These are phyloP conservation scores for Monilinia polystroma DNA, from an alignment of 2,329 filamentous ascomycete species.

Conservation along the genomic window DNA sequence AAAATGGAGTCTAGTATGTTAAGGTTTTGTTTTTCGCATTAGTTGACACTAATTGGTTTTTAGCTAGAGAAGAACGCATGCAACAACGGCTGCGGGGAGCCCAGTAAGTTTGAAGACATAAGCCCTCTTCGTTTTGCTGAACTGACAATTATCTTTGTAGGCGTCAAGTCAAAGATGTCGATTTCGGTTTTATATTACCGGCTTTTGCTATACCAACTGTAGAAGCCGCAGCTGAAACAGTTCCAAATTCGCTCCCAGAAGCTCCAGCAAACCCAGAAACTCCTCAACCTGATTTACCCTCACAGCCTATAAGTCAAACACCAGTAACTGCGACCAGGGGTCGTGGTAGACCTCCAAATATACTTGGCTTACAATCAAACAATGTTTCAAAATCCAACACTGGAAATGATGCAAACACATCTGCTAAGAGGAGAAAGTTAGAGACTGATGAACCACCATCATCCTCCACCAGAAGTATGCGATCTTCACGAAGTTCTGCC, in stretches of 20 bases:
- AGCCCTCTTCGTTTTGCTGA: conserved; percentile 18
- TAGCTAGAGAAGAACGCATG: conserved; percentile 60
- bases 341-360: conserved; percentile 11
- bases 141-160: conserved; percentile 44
- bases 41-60: conserved; percentile 18
- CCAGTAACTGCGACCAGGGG: conserved; percentile 27
- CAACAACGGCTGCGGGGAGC: conserved; percentile 65
- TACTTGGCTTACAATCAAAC: conserved; percentile 12
- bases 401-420: conserved; percentile 39
- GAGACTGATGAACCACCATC: conserved; percentile 31
- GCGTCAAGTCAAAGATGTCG: conserved; percentile 58
- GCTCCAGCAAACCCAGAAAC: conserved; percentile 20
- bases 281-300: conserved; percentile 27
- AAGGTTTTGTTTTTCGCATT: too few relatives aligned
- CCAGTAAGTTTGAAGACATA: conserved; percentile 47
- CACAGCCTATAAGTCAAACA: conserved; percentile 26
- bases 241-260: conserved; percentile 19
- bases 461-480: conserved; percentile 33
- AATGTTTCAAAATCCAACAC: conserved; percentile 24
- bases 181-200: conserved; percentile 55
- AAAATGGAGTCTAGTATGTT: conserved; percentile 23
- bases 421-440: conserved; percentile 39
- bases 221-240: conserved; percentile 23
- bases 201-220: conserved; percentile 34
- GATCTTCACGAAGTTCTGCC: conserved; percentile 32